Conservation (phyloP, 2,329 filamentous ascomycete species). For the Elsinoe fawcettii region DNA sequence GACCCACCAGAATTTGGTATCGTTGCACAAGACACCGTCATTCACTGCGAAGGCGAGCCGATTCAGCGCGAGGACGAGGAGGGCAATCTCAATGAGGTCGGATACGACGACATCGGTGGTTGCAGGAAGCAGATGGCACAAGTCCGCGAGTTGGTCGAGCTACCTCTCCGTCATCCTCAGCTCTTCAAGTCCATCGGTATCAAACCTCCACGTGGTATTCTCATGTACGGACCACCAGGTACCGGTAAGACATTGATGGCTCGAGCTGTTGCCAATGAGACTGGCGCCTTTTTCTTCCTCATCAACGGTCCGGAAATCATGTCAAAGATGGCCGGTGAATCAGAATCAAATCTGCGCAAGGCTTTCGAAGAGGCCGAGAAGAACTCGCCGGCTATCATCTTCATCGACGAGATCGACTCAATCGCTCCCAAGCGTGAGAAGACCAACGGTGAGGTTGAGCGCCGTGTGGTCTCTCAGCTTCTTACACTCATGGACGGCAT, state of each 20-base stretch:
- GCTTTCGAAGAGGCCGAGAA: constrained; percentile 99
- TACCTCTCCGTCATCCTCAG: constrained; percentile 92
- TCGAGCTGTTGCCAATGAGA: constrained; percentile 96
- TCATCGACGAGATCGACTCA: constrained; percentile 98
- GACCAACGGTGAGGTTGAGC: constrained; percentile 98
- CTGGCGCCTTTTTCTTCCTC: constrained; percentile 97
- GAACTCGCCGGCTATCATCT: constrained; percentile 98
- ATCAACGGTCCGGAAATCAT: constrained; percentile 99
- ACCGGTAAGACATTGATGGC: constrained; percentile 99
- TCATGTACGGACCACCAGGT: constrained; percentile 89
- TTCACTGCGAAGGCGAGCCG: constrained; percentile 94
- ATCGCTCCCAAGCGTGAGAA: constrained; percentile 99
- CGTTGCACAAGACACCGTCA: constrained; percentile 96
- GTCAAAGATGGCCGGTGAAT: constrained; percentile 99
- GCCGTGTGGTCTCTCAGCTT: constrained; percentile 95
- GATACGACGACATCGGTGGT: constrained; percentile 98
- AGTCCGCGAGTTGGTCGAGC: constrained; percentile 96
- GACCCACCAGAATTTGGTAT: constrained; percentile 98
- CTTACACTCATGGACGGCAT: constrained; percentile 98
- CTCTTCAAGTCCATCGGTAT: constrained; percentile 99
- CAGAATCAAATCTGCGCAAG: constrained; percentile 94
- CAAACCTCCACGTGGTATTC: constrained; percentile 95
- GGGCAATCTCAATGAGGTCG: constrained; percentile 97
- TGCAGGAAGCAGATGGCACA: constrained; percentile 99
- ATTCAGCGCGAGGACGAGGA: constrained; percentile 99